Percentiles rank a stretch among this genome's conserved stretches.
These are phyloP conservation scores for Candida freyschussii DNA, from an alignment of 1,139 yeast species.

Conservation along the genomic window DNA sequence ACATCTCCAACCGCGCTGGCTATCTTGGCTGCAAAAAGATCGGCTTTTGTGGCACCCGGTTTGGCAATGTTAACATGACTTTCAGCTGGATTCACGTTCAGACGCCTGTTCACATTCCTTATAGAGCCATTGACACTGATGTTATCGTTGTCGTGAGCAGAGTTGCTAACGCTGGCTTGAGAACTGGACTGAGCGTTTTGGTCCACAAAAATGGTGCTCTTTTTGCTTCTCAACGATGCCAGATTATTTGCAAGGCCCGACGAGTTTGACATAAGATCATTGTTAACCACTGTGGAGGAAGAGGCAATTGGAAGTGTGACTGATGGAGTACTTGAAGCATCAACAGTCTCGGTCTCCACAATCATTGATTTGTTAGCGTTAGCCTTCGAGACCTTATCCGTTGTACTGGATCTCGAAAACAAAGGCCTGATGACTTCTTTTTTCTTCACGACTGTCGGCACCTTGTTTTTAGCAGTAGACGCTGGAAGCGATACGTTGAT, in stretches of 20 bases:
- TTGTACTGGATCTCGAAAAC: slow-evolving; percentile 23
- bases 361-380: slow-evolving; percentile 22
- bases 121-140: slow-evolving; percentile 24
- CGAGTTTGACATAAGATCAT: slow-evolving; percentile 17
- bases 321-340: slow-evolving; percentile 22
- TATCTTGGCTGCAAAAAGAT: slow-evolving; percentile 86
- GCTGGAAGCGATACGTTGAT: slow-evolving; percentile 1
- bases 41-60: slow-evolving; percentile 57
- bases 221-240: slow-evolving; percentile 23
- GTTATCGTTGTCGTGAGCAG: slow-evolving; percentile 18
- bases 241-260: slow-evolving; percentile 17
- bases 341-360: slow-evolving; percentile 27
- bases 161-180: slow-evolving; percentile 8
- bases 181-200: slow-evolving; percentile 8
- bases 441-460: slow-evolving; percentile 12
- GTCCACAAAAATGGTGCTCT: slow-evolving; percentile 22
- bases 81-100: slow-evolving; percentile 13
- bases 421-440: slow-evolving; percentile 22
- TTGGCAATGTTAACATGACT: slow-evolving; percentile 19
- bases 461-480: slow-evolving; percentile 3
- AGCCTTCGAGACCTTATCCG: slow-evolving; percentile 18
- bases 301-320: slow-evolving; percentile 25
- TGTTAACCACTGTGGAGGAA: slow-evolving; percentile 11
- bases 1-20: slow-evolving; percentile 94
- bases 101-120: slow-evolving; percentile 18